Base-by-base conservation (phyloP, 441 rosid genomes). In the Gossypium gossypioides region DNA sequence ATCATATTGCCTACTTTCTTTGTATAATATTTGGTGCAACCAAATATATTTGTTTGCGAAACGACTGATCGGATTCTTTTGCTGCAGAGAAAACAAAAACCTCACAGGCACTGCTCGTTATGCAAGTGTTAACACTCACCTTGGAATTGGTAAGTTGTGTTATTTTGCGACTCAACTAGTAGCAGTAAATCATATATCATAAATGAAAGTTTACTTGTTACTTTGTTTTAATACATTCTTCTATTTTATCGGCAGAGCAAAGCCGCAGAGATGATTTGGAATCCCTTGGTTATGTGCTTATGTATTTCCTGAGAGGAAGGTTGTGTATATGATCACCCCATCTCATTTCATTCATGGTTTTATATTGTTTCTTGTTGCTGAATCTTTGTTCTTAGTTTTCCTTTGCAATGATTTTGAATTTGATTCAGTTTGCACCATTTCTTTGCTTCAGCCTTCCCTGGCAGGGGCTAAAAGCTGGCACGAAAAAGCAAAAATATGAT, bases 241-340 rank as follows among this genome's bases (percentile, higher is more conserved):
- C 52, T 59, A 71, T 57, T 70, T 80, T 66, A 57, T 21, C 79
- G 55, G 62, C 84, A 92, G 97, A 90, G 81, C 96, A 92, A 89
- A 92, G 96, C 80, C 82, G 97, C 82, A 84, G 97, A 80, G 97
- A 92, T 82, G 97, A 92, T 87, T 79, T 92, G 80, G 96, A 91
- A 79, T 92, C 97, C 68, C 90, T 92, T 77, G 97, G 97, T 74
- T 92, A 87, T 51, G 92, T 92, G 71, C 97, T 92, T 48, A 87
- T 91, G 91, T 92, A 92, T 87, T 91, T 92, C 75, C 85, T 92
- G 19, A 86, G 93, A 67, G 97, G 97, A 86, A 92, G 97, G 97
- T 91, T 54, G 78, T 65, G 44, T 75, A 54, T 71, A 58, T 46
- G 56, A 63, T 57, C 18, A 55, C 65, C 3, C n/a, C 51, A 56